These are phyloP conservation scores for Lachnellula cervina DNA, from an alignment of 2,329 filamentous ascomycete species.

Conservation along the genomic window DNA sequence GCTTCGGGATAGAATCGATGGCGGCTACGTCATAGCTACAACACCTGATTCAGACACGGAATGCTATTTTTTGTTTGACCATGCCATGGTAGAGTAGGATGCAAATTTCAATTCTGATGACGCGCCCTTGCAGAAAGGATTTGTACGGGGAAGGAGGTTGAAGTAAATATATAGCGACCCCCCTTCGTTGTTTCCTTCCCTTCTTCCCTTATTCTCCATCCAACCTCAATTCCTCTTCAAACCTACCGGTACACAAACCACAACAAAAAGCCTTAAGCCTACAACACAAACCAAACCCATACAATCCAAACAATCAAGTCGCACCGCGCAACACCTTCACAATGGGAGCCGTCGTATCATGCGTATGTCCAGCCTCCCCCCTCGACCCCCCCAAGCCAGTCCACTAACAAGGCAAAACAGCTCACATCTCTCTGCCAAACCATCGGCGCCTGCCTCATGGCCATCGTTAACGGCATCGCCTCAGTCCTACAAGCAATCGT, in stretches of 20 bases:
- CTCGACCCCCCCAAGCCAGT: not conserved
- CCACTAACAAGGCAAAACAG: conserved; percentile 20
- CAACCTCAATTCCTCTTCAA: not conserved
- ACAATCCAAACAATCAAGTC: conserved; percentile 10
- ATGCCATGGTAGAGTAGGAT: too few relatives aligned
- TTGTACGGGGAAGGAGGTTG: not conserved
- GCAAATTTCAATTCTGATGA: too few relatives aligned
- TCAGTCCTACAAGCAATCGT: conserved; percentile 31
- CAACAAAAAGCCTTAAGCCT: too few relatives aligned
- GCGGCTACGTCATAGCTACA: too few relatives aligned
- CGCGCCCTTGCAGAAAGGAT: not conserved
- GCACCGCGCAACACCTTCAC: conserved; percentile 20
- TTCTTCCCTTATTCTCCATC: not conserved
- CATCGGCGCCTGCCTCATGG: conserved; percentile 36
- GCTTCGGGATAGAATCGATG: too few relatives aligned
- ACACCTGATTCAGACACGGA: too few relatives aligned
- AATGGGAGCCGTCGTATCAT: conserved; percentile 35
- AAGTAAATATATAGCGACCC: not conserved
- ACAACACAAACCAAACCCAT: conserved; percentile 12
- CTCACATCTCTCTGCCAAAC: conserved; percentile 30
- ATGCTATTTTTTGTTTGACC: too few relatives aligned
- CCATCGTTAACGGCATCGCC: conserved; percentile 50
- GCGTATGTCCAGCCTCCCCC: conserved; percentile 23
- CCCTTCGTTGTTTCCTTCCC: not conserved
- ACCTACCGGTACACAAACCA: too few relatives aligned